A percentile compares a stretch with the other conserved stretches of the same genome.
Conservation (phyloP, 208 protist genomes). For the Leishmania major region DNA sequence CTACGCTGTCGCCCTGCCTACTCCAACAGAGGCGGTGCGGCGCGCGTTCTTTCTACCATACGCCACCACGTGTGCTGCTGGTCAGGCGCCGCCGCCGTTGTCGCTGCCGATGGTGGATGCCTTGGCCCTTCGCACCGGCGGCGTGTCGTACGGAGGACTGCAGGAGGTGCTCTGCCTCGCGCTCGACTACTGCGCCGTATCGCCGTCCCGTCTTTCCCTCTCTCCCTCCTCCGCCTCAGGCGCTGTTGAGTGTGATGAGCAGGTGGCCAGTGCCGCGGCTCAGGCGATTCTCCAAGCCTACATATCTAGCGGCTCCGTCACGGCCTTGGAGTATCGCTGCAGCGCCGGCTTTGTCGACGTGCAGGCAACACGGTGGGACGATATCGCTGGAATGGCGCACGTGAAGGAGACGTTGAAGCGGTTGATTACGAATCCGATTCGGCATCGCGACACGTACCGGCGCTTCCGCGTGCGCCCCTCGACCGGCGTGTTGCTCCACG, state of each 20-base stretch:
- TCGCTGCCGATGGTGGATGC: constrained; percentile 29
- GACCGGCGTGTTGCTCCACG: constrained; percentile 89
- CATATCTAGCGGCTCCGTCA: constrained; percentile 41
- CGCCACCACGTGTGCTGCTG: not conserved
- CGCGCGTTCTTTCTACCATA: constrained; percentile 40
- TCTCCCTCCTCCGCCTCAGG: constrained; percentile 6
- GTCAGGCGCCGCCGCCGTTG: not conserved
- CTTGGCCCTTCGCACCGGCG: constrained; percentile 66
- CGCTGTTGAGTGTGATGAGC: not conserved
- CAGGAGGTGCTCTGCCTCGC: constrained; percentile 35
- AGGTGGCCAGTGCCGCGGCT: constrained; percentile 23
- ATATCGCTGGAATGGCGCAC: constrained; percentile 76
- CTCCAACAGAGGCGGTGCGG: constrained; percentile 61
- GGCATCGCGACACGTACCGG: constrained; percentile 21
- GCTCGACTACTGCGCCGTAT: constrained; percentile 8
- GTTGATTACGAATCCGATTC: constrained; percentile 52
- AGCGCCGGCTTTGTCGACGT: constrained; percentile 81
- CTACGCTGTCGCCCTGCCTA: constrained; percentile 42
- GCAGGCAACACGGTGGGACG: constrained; percentile 60
- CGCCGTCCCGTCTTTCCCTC: too few relatives aligned
- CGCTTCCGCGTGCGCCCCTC: constrained; percentile 73
- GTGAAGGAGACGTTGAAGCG: constrained; percentile 60
- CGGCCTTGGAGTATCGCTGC: constrained; percentile 48
- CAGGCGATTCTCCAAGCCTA: constrained; percentile 50
- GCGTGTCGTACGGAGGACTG: constrained; percentile 69